These are phyloP conservation scores for Thamnidium elegans DNA, from an alignment of 192 early-diverging fungal species.

Conservation along the genomic window DNA sequence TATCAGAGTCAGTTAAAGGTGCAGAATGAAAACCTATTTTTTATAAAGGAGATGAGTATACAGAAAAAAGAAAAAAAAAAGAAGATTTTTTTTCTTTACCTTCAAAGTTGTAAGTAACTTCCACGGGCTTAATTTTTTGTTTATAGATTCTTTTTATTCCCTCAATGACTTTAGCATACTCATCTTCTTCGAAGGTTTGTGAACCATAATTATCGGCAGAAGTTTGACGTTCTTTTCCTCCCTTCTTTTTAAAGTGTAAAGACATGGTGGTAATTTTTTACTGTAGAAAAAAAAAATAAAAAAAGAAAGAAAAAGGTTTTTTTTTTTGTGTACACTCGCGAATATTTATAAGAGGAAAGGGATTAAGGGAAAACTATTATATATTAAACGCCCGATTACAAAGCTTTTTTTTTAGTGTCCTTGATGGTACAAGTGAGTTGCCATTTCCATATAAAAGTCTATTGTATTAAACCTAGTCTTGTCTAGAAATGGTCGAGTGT, in stretches of 20 bases:
- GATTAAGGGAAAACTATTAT: too few relatives aligned
- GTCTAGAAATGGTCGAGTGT: conserved; percentile 1
- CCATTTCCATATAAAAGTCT: conserved; percentile 35
- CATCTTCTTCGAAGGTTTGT: conserved; percentile 11
- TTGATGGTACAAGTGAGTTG: conserved; percentile 26
- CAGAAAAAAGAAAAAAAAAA: too few relatives aligned
- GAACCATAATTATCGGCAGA: background rate
- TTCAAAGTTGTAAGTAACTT: conserved; percentile 68
- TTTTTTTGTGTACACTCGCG: too few relatives aligned
- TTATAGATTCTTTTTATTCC: conserved; percentile 64
- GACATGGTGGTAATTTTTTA: too few relatives aligned
- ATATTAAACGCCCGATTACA: too few relatives aligned
- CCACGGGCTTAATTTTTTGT: conserved; percentile 68
- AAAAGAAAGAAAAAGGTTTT: too few relatives aligned
- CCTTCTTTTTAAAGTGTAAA: too few relatives aligned
- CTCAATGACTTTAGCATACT: conserved; percentile 56
- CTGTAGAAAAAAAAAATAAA: too few relatives aligned
- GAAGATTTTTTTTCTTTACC: conserved; percentile 25
- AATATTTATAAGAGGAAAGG: too few relatives aligned
- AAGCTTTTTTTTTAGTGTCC: conserved; percentile 26
- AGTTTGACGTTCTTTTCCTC: too few relatives aligned
- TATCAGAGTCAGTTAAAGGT: conserved; percentile 70
- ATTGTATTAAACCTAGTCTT: conserved; percentile 24
- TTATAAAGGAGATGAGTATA: too few relatives aligned
- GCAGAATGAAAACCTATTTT: conserved; percentile 58